Percentiles rank a stretch among this genome's conserved stretches.
These are phyloP conservation scores for Aspergillus phoenicis DNA, from an alignment of 2,329 filamentous ascomycete genomes.

Conservation along the genomic window DNA sequence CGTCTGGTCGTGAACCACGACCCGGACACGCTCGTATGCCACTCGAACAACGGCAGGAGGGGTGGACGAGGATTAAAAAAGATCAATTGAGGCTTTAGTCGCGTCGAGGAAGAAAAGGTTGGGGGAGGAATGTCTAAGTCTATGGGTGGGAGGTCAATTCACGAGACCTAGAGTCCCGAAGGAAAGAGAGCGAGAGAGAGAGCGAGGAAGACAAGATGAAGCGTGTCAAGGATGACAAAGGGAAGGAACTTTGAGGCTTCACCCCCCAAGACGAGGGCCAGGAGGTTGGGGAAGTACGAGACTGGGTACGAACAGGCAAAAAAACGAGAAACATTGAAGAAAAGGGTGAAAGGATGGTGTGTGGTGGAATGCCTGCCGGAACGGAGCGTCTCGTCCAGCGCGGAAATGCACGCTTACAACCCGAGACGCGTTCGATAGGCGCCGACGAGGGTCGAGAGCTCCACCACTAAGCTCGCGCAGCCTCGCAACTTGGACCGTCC, in stretches of 20 bases:
- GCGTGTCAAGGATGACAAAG: constrained; percentile 20
- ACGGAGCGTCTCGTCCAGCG: constrained; percentile 40
- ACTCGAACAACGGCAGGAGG: constrained; percentile 11
- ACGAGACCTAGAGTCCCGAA: constrained; percentile 11
- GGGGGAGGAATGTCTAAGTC: constrained; percentile 18
- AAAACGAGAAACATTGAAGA: constrained; percentile 28
- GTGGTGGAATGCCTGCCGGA: constrained; percentile 40
- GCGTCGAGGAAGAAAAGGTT: constrained; percentile 23
- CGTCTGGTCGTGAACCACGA: constrained; percentile 4
- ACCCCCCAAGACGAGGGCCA: constrained; percentile 22
- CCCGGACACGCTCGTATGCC: neutral
- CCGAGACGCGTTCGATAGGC: constrained; percentile 46
- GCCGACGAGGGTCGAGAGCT: constrained; percentile 34
- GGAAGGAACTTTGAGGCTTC: constrained; percentile 22
- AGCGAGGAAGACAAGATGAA: constrained; percentile 18
- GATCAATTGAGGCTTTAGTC: constrained; percentile 26
- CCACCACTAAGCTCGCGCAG: constrained; percentile 31
- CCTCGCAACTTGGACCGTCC: constrained; percentile 15
- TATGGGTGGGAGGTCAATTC: neutral
- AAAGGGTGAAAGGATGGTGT: constrained; percentile 30
- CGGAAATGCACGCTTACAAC: constrained; percentile 45
- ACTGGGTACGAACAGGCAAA: constrained; percentile 25
- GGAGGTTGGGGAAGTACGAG: constrained; percentile 29
- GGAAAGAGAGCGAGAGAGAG: constrained; percentile 22
- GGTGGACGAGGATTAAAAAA: constrained; percentile 10